phyloP scores from a whole-genome alignment of 1,139 yeast species.

The Yamadazyma mexicana region DNA sequence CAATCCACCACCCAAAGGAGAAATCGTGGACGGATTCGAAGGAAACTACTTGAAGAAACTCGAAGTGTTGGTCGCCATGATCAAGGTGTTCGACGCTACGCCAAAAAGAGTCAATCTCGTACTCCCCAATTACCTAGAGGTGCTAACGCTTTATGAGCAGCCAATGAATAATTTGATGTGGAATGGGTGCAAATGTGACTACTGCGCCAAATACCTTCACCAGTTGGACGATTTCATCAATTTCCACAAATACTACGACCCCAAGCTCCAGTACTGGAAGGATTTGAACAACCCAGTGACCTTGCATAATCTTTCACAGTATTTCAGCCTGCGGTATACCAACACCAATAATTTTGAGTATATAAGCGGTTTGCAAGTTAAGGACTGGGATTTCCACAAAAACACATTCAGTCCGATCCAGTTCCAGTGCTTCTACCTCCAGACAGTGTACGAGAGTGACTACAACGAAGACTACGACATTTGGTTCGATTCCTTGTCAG shows the following conservation, averaged over 20 bases:
- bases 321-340: constrained; percentile 34
- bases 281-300: constrained; percentile 62
- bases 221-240: constrained; percentile 57
- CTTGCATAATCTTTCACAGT: constrained; percentile 51
- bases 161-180: constrained; percentile 66
- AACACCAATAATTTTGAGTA: constrained; percentile 25
- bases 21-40: constrained; percentile 58
- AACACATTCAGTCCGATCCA: constrained; percentile 27
- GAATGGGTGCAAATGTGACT: constrained; percentile 71
- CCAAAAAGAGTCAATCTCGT: constrained; percentile 38
- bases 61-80: constrained; percentile 44
- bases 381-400: constrained; percentile 40
- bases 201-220: constrained; percentile 50
- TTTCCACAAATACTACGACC: constrained; percentile 60
- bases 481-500: constrained; percentile 26
- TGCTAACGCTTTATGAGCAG: constrained; percentile 67
- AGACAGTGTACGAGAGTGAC: constrained; percentile 39
- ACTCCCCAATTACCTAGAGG: constrained; percentile 58
- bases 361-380: constrained; percentile 24
- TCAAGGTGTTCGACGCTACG: constrained; percentile 31
- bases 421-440: constrained; percentile 35
- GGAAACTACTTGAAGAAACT: constrained; percentile 67
- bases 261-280: constrained; percentile 43
- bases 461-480: constrained; percentile 34
- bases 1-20: constrained; percentile 20